Base-by-base conservation (phyloP, 2,329 filamentous ascomycete species). In the Aspergillus sp. region DNA sequence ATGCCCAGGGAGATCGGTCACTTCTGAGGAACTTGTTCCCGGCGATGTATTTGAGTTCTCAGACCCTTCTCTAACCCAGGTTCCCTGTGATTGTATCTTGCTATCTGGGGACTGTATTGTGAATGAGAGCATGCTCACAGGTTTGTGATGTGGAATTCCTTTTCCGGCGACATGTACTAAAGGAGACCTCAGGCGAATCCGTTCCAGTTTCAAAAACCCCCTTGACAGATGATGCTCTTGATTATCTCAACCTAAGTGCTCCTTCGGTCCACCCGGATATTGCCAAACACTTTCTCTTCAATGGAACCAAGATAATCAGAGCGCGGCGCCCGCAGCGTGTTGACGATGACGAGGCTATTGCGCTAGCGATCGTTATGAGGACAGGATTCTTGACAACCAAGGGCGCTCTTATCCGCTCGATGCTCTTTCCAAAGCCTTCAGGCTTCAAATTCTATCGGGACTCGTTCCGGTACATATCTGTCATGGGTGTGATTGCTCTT, bases 401-500 rank as follows among this genome's bases (percentile, higher is more conserved):
- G 76, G 95, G 95, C 25, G 92, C 95, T 9, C 82, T 99, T 19
- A 93, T 99, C 62, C 90, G 95, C 25, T 98, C 95, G 0, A 99
- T 99, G 94, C 85, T 99, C 43, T 99, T 99, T 74, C 96, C 95
- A 0, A 99, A 99, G 73, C 95, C 95, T 1, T 97, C 94, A 0
- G 94, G 94, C 0, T 99, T 99, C 85, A 98, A 96, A 72, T 99
- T 99, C 75, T 99, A 99, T 76, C 88, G 92, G 47, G 95, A 99
- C 76, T 97, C 94, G 0, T 99, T 99, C 79, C 88, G 93, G 23
- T 99, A 99, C 75, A 98, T 99, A 63, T 93, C 91, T 4, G 95
- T 99, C 63, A 99, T 99, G 95, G 94, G 86, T 6, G 80, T 88
- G 47, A 89, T 99, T 69, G 96, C 95, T 23, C 80, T 89, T 53